phyloP scores from a whole-genome alignment of 106 monocot genomes.

The Dendrobium huoshanense region DNA sequence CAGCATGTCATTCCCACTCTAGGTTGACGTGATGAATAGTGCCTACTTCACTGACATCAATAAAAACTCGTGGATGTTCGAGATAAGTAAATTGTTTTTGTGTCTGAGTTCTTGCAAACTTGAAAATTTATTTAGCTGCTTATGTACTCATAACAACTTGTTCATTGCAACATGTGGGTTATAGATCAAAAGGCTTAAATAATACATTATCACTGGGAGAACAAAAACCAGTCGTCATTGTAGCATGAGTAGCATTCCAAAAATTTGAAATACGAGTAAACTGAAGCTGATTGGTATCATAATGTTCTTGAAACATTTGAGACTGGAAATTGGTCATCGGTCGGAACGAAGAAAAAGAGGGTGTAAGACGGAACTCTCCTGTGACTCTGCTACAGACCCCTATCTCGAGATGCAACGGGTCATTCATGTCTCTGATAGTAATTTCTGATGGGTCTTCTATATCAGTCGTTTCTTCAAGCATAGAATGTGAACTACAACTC shows the following conservation, averaged over 20 bases:
- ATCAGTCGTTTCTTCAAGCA: no score
- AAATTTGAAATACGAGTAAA: not conserved
- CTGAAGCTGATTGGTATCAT: not conserved
- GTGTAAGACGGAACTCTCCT: not conserved
- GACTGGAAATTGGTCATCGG: not conserved
- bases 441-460: no score
- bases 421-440: no score
- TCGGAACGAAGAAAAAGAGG: not conserved
- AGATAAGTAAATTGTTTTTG: no score
- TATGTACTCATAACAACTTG: not conserved
- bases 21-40: no score
- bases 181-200: not conserved
- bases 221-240: not conserved
- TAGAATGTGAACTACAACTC: no score
- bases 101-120: no score
- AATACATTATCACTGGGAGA: not conserved
- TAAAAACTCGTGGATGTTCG: no score
- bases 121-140: no score
- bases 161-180: not conserved
- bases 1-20: conserved; percentile 34
- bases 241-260: not conserved
- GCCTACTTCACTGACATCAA: no score
- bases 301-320: not conserved
- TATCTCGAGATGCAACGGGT: no score
- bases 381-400: not conserved